Conservation (phyloP, 106 monocot species). For the Posidonia australis region DNA sequence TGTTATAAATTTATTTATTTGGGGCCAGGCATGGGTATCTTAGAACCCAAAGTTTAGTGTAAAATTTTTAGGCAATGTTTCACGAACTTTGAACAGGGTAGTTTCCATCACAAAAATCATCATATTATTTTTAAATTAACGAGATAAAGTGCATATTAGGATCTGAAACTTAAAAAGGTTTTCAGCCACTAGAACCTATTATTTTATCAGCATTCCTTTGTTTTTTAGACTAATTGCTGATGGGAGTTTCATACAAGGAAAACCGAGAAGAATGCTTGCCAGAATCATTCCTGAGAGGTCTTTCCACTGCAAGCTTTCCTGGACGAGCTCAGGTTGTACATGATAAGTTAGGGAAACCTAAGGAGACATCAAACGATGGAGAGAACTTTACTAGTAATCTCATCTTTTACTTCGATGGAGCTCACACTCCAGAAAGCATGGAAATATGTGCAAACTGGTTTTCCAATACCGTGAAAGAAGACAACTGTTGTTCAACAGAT, state of each 20-base stretch:
- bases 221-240: not conserved
- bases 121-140: too few species aligned
- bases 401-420: conserved; percentile 80
- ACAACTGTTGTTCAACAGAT: conserved; percentile 3
- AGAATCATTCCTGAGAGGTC: conserved; percentile 60
- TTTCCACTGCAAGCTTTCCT: conserved; percentile 39
- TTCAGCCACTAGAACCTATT: too few species aligned
- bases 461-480: conserved; percentile 33
- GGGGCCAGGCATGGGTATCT: too few species aligned
- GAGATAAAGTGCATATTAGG: not conserved
- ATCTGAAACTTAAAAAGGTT: not conserved
- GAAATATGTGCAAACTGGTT: conserved; percentile 85
- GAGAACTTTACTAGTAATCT: conserved; percentile 26
- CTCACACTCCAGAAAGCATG: conserved; percentile 85
- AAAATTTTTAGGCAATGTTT: too few species aligned
- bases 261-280: conserved; percentile 40
- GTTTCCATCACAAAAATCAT: too few species aligned
- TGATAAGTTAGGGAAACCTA: conserved; percentile 21
- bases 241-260: conserved; percentile 1
- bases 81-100: too few species aligned
- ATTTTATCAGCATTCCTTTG: not conserved
- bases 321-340: conserved; percentile 65
- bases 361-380: not conserved
- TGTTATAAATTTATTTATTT: too few species aligned
- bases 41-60: too few species aligned